Percentiles rank a stretch among this genome's conserved stretches.
phyloP scores from a whole-genome alignment of 495 filamentous ascomycete species.

The Hyaloscypha hepaticicola region DNA sequence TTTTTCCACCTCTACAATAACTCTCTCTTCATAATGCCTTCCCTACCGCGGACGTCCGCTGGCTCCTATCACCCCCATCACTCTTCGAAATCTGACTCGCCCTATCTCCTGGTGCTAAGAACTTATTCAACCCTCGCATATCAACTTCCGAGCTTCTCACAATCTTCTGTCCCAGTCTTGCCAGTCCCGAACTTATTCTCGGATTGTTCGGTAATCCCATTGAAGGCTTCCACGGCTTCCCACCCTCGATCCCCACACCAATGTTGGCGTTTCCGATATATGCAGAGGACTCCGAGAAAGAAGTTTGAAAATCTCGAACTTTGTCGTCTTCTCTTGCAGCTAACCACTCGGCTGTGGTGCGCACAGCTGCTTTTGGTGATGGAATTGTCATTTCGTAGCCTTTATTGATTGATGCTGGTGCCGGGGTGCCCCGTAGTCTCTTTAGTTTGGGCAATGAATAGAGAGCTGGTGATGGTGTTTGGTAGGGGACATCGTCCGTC shows the following conservation, averaged over 20 bases:
- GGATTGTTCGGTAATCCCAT: background rate
- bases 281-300: background rate
- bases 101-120: conserved; percentile 1
- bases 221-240: background rate
- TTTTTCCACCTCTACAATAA: background rate
- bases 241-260: background rate
- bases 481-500: conserved; percentile 27
- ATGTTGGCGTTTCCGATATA: background rate
- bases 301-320: background rate
- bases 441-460: conserved; percentile 10
- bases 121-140: conserved; percentile 2
- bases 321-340: conserved; percentile 7
- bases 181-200: conserved; percentile 6
- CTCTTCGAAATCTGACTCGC: background rate
- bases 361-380: conserved; percentile 9
- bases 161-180: background rate
- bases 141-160: background rate
- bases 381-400: conserved; percentile 19
- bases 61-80: conserved; percentile 4
- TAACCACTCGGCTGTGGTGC: conserved; percentile 30
- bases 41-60: conserved; percentile 17
- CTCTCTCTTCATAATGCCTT: conserved; percentile 22
- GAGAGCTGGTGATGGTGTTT: conserved; percentile 4
- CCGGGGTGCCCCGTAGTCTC: background rate
- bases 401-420: background rate